These are phyloP conservation scores for Ophiosphaerella herpotricha DNA, from an alignment of 2,329 filamentous ascomycete genomes.

Conservation along the genomic window DNA sequence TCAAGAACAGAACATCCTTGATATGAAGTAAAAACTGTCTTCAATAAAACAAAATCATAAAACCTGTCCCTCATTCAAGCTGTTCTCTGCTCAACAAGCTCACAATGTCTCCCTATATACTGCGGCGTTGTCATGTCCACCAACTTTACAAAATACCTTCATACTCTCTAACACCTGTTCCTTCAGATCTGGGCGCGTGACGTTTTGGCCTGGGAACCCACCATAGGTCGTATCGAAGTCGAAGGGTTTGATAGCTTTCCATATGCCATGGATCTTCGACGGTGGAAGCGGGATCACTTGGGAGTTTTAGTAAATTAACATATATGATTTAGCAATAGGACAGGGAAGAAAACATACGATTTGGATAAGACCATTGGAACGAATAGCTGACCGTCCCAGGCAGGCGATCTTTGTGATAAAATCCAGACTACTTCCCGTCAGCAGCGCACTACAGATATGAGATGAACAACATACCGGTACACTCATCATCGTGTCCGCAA, in stretches of 20 bases:
- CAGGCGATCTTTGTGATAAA: slow-evolving; percentile 46
- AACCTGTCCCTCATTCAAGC: background rate
- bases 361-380: slow-evolving; percentile 71
- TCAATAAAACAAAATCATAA: slow-evolving; percentile 8
- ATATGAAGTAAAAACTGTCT: slow-evolving; percentile 10
- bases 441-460: slow-evolving; percentile 1
- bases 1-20: slow-evolving; percentile 1
- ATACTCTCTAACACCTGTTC: slow-evolving; percentile 72
- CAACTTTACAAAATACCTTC: slow-evolving; percentile 68
- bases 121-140: slow-evolving; percentile 53
- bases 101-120: slow-evolving; percentile 41
- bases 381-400: slow-evolving; percentile 59
- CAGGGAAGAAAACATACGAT: slow-evolving; percentile 11
- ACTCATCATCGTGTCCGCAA: slow-evolving; percentile 77
- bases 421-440: slow-evolving; percentile 28
- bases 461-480: slow-evolving; percentile 57
- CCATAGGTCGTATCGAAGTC: slow-evolving; percentile 71
- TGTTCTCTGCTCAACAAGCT: background rate
- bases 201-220: slow-evolving; percentile 67
- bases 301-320: background rate
- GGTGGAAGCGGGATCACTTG: slow-evolving; percentile 68
- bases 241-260: slow-evolving; percentile 65
- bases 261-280: slow-evolving; percentile 68
- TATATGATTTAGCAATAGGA: too few species aligned
- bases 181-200: slow-evolving; percentile 63